Conservation (phyloP, 2,329 filamentous ascomycete species). For the Colletotrichum eremochloae region DNA sequence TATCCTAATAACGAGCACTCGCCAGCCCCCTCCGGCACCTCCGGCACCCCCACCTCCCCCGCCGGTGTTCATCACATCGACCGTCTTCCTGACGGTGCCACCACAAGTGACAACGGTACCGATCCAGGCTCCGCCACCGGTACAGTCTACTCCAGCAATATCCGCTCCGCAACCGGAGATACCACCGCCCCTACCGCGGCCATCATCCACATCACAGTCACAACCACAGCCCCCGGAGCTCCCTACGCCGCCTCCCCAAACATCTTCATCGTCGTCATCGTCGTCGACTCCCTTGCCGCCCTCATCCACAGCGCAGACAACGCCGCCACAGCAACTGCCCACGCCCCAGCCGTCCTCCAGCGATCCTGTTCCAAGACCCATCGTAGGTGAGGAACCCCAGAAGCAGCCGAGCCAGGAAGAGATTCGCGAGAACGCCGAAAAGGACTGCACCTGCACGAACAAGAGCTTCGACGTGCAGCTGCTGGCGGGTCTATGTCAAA, state of each 20-base stretch:
- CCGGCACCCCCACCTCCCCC: background rate
- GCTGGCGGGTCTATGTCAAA: conserved; percentile 55
- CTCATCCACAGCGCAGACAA: background rate
- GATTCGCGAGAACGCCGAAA: conserved; percentile 48
- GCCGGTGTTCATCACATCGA: background rate
- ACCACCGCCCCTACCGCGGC: background rate
- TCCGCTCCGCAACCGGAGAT: background rate
- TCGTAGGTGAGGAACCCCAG: conserved; percentile 38
- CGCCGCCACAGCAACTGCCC: background rate
- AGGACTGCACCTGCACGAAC: conserved; percentile 55
- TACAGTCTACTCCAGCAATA: background rate
- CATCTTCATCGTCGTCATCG: background rate
- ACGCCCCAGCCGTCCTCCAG: conserved; percentile 13
- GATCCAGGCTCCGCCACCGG: background rate
- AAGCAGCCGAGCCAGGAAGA: conserved; percentile 40
- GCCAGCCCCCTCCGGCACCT: background rate
- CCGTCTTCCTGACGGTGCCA: conserved; percentile 9
- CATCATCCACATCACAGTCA: background rate
- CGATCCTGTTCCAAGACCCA: conserved; percentile 31
- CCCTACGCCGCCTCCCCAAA: background rate
- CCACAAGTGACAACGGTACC: background rate
- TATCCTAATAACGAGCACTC: background rate
- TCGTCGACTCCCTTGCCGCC: background rate
- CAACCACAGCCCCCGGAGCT: background rate
- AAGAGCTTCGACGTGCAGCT: conserved; percentile 56